phyloP scores from a whole-genome alignment of 345 rosid species.

The Clarkia xantiana region DNA sequence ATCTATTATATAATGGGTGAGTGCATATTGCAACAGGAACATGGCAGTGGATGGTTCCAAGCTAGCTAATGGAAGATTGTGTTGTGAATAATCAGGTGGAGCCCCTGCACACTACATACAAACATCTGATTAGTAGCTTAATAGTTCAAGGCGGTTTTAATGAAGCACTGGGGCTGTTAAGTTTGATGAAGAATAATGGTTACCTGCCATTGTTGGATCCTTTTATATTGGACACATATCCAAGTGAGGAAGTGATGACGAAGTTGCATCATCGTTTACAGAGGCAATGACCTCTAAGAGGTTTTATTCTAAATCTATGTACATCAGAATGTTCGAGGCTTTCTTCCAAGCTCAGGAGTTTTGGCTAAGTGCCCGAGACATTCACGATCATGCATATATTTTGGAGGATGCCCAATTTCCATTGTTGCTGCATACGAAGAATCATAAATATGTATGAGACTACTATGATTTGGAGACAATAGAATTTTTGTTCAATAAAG shows the following conservation, averaged over 20 bases:
- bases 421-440: conserved; percentile 18
- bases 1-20: too few relatives aligned
- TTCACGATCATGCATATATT: conserved; percentile 69
- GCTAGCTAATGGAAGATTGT: conserved; percentile 35
- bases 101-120: conserved; percentile 54
- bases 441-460: too few relatives aligned
- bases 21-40: conserved; percentile 45
- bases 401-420: conserved; percentile 25
- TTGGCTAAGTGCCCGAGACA: conserved; percentile 46
- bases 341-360: conserved; percentile 59
- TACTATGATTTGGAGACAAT: too few relatives aligned
- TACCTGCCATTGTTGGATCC: conserved; percentile 66
- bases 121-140: conserved; percentile 39
- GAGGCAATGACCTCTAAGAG: conserved; percentile 50
- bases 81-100: conserved; percentile 23
- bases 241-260: conserved; percentile 44
- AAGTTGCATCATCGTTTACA: conserved; percentile 47
- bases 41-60: conserved; percentile 52
- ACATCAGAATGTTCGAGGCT: conserved; percentile 45
- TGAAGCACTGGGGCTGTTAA: conserved; percentile 47
- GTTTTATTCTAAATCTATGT: conserved; percentile 59
- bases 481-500: too few relatives aligned
- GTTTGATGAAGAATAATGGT: conserved; percentile 61
- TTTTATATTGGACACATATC: conserved; percentile 48
- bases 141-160: conserved; percentile 53